phyloP scores from a whole-genome alignment of 129 eudicot species.

The Escallonia rubra region DNA sequence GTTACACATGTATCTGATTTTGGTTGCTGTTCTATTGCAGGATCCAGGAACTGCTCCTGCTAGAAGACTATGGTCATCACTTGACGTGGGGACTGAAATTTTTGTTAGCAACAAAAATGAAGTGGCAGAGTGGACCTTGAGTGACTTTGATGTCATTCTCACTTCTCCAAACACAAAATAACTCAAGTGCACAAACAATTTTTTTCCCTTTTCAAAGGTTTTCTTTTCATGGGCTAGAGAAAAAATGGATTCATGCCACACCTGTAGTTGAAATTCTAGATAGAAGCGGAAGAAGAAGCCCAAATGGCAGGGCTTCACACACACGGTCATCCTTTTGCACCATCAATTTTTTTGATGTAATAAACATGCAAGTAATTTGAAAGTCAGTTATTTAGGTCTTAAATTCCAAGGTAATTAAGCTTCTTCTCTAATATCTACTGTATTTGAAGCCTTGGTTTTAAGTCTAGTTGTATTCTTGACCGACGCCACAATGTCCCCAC shows the following conservation, averaged over 20 bases:
- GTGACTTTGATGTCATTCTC: slow-evolving; percentile 73
- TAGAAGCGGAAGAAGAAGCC: slow-evolving; percentile 13
- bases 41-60: slow-evolving; percentile 86
- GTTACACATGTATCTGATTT: not conserved
- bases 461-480: too few relatives aligned
- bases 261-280: slow-evolving; percentile 4
- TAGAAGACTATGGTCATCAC: slow-evolving; percentile 80
- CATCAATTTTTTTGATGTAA: too few relatives aligned
- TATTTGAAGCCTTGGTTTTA: too few relatives aligned
- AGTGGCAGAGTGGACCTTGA: slow-evolving; percentile 85
- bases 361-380: too few relatives aligned
- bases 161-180: slow-evolving; percentile 25
- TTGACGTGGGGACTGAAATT: slow-evolving; percentile 87
- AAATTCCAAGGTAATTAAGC: too few relatives aligned
- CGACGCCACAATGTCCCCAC: too few relatives aligned
- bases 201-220: not conserved
- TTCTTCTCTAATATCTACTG: too few relatives aligned
- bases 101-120: slow-evolving; percentile 65
- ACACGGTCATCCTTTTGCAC: not conserved
- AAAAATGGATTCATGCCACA: not conserved
- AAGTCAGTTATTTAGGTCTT: too few relatives aligned
- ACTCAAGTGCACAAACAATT: not conserved
- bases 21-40: slow-evolving; percentile 24
- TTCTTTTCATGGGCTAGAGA: not conserved
- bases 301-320: slow-evolving; percentile 4